Conservation (phyloP, 148 eudicot genomes). For the Tetragonia tetragonoides region DNA sequence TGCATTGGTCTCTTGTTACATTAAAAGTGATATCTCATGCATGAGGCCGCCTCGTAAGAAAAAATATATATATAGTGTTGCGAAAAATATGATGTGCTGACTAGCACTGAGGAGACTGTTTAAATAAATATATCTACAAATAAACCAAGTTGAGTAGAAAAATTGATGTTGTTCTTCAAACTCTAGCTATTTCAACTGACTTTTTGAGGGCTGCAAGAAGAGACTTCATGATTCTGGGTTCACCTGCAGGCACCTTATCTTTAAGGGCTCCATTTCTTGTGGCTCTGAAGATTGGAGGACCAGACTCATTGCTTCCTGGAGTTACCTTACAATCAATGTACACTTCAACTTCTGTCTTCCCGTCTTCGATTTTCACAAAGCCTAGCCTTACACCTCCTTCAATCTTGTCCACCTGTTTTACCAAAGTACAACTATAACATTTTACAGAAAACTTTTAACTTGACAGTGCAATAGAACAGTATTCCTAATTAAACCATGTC, state of each 20-base stretch:
- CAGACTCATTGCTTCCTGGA: conserved; percentile 38
- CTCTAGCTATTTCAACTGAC: conserved; percentile 65
- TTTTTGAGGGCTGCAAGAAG: conserved; percentile 66
- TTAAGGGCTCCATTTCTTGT: conserved; percentile 61
- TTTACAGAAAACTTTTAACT: too few species aligned
- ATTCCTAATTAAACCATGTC: too few species aligned
- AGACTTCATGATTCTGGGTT: conserved; percentile 87
- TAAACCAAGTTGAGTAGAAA: neutral
- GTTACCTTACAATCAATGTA: conserved; percentile 75
- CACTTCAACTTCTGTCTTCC: conserved; percentile 49
- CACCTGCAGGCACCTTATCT: conserved; percentile 73
- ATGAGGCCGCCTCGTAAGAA: too few species aligned
- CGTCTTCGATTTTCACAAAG: conserved; percentile 69
- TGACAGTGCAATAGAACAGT: too few species aligned
- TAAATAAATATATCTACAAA: neutral
- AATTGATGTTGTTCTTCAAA: conserved; percentile 11
- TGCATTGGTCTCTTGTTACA: too few species aligned
- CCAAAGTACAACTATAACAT: neutral
- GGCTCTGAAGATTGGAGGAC: conserved; percentile 56
- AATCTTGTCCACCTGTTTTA: conserved; percentile 82
- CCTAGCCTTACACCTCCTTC: conserved; percentile 82
- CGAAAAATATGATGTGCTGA: too few species aligned
- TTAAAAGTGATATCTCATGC: too few species aligned
- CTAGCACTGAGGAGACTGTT: too few species aligned
- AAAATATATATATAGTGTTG: too few species aligned